phyloP scores from a whole-genome alignment of 108 stramenopile species.

The Licmophora abbreviata region DNA sequence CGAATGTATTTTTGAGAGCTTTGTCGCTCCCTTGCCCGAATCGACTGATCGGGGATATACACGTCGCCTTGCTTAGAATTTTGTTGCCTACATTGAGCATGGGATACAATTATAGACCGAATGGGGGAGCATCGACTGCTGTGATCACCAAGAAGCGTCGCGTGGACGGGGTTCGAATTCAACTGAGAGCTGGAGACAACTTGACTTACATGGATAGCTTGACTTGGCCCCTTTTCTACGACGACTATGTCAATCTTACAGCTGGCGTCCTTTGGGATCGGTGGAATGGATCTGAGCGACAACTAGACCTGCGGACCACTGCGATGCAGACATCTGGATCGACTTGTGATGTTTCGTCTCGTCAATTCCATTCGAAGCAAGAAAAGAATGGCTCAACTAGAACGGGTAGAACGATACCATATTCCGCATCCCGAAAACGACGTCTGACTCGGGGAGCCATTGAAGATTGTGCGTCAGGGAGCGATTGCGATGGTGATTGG shows the following conservation, averaged over 20 bases:
- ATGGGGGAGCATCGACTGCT: conserved; percentile 15
- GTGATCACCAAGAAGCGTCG: conserved; percentile 16
- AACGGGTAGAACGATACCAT: neutral
- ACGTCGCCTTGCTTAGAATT: conserved; percentile 53
- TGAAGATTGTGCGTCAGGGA: conserved; percentile 6
- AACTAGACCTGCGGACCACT: conserved; percentile 23
- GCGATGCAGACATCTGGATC: conserved; percentile 8
- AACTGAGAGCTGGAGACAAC: conserved; percentile 61
- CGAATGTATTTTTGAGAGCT: conserved; percentile 61
- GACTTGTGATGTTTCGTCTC: neutral
- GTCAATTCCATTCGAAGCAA: no score
- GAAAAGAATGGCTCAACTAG: neutral
- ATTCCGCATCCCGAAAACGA: neutral
- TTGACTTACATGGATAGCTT: conserved; percentile 54
- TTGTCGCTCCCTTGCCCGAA: conserved; percentile 57
- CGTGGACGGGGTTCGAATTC: conserved; percentile 30
- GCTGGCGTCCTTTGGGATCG: conserved; percentile 46
- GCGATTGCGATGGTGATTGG: conserved; percentile 16
- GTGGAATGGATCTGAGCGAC: conserved; percentile 13
- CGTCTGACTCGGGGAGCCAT: neutral
- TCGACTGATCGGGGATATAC: conserved; percentile 59
- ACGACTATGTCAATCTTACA: conserved; percentile 66
- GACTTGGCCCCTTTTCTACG: conserved; percentile 79
- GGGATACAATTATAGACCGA: conserved; percentile 47
- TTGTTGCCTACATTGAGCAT: conserved; percentile 35